Percentiles rank a stretch among this genome's conserved stretches.
Evolutionary conservation across 1,139 yeast genomes (phyloP).

Genomic region (Lodderomyces orthopsilosis): DNA sequence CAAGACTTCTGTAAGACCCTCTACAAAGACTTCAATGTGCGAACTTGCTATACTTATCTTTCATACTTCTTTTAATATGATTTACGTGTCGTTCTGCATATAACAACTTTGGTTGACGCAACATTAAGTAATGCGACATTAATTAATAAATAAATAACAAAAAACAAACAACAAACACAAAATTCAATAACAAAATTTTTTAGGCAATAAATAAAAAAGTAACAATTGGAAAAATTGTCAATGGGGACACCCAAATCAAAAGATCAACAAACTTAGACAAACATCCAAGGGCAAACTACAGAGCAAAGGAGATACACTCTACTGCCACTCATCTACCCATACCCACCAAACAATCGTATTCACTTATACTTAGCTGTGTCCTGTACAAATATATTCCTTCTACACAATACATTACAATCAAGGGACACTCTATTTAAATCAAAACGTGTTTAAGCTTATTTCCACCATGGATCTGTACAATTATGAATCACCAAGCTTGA

Average conservation of each 20-base stretch:
- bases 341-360: too few relatives aligned
- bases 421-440: conserved; percentile 5
- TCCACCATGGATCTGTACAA: conserved; percentile 27
- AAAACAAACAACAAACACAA: neutral
- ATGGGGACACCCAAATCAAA: neutral
- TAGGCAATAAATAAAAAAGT: neutral
- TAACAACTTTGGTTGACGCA: neutral
- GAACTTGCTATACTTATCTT: too few relatives aligned
- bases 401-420: too few relatives aligned
- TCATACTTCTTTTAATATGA: too few relatives aligned
- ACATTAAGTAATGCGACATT: neutral
- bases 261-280: neutral
- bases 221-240: neutral
- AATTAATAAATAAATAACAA: conserved; percentile 4
- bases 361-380: too few relatives aligned
- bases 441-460: too few relatives aligned
- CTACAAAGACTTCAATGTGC: too few relatives aligned
- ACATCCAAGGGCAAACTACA: neutral
- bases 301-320: too few relatives aligned
- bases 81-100: conserved; percentile 7
- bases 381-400: too few relatives aligned
- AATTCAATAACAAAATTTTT: too few relatives aligned
- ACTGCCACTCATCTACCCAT: too few relatives aligned
- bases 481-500: conserved; percentile 36
- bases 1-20: too few relatives aligned